A percentile compares a stretch with the other conserved stretches of the same genome.
phyloP scores from a whole-genome alignment of 768 basidiomycete genomes.

The Xanthoconium purpureum region DNA sequence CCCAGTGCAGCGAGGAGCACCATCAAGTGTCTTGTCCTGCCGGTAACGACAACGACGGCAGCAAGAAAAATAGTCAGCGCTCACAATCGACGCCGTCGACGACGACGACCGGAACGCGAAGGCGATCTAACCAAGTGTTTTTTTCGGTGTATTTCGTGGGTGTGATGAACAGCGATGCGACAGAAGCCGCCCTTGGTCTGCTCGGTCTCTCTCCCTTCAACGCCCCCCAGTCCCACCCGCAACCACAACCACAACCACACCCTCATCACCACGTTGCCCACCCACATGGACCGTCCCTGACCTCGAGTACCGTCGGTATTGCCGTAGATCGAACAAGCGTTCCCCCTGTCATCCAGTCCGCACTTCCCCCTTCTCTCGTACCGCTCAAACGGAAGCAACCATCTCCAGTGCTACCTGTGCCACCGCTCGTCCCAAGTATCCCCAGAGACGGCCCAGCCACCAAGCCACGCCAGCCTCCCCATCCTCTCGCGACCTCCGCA shows the following conservation, averaged over 20 bases:
- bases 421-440: conserved; percentile 7
- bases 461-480: conserved; percentile 15
- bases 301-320: conserved; percentile 22
- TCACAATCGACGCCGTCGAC: conserved; percentile 13
- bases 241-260: conserved; percentile 22
- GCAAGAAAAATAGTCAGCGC: conserved; percentile 17
- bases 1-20: conserved; percentile 5
- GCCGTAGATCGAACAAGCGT: conserved; percentile 23
- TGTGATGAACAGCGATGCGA: conserved; percentile 52
- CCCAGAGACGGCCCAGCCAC: conserved; percentile 7
- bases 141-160: conserved; percentile 8
- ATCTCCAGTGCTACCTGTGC: conserved; percentile 17
- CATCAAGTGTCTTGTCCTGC: conserved; percentile 2
- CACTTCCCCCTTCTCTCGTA: conserved; percentile 29
- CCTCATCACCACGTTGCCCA: conserved; percentile 24
- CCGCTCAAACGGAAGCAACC: conserved; percentile 43
- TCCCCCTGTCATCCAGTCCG: conserved; percentile 21
- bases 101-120: conserved; percentile 6
- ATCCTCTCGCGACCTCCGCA: conserved; percentile 19
- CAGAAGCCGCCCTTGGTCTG: conserved; percentile 57
- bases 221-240: conserved; percentile 27
- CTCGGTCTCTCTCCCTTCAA: conserved; percentile 46
- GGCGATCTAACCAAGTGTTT: conserved; percentile 4
- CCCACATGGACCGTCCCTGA: conserved; percentile 28
- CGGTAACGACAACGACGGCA: conserved; percentile 4